Base-by-base conservation (phyloP, 768 basidiomycete genomes). In the Pleurotus cornucopiae region DNA sequence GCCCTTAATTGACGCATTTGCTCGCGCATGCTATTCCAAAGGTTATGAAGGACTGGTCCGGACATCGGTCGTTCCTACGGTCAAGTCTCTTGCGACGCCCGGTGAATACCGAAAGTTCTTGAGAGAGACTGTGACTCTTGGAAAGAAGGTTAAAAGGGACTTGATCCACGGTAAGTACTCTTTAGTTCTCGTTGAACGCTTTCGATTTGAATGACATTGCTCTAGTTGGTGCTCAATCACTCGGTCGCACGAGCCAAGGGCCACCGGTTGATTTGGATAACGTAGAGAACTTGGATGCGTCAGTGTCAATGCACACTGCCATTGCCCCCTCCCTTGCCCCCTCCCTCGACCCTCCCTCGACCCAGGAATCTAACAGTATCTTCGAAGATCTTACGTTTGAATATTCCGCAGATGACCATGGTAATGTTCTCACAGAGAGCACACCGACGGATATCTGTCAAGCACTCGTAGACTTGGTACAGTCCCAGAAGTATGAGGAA, bases 1-100 rank as follows among this genome's bases (percentile, higher is more conserved):
- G 21, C 49, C 64, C 1, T 68, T 80, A 21, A 57, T 80, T 13
- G 62, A 73, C 54, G 70, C 65, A 12, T 79, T 83, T 48, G 80
- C 74, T 16, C 54, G 74, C 44, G 65, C 74, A 3, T 69, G 73
- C n/a, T 76, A 76, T 2, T 66, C 69, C 14, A 83, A 80, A 60
- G 84, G 84, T 0, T 78, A 77, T 55, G 55, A 39, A 5, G 5
- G 41, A 13, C 37, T 70, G 5, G 63, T 70, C 7, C 37, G 61
- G 39, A 46, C 62, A 5, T 57, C 63, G 20, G 57, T 73, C 49
- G 34, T 68, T 7, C 71, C 73, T 7, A 23, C 67, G 9, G 55
- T 70, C 20, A 49, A 54, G 21, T 38, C 47, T 2, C 52, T 60
- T 30, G 60, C 56, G 18, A 57, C 51, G 26, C 14, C 45, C 5